Evolutionary conservation across 208 protist genomes (phyloP), one percentile per base, ranked within the genome.

Genomic region (Novymonas esmeraldas): DNA sequence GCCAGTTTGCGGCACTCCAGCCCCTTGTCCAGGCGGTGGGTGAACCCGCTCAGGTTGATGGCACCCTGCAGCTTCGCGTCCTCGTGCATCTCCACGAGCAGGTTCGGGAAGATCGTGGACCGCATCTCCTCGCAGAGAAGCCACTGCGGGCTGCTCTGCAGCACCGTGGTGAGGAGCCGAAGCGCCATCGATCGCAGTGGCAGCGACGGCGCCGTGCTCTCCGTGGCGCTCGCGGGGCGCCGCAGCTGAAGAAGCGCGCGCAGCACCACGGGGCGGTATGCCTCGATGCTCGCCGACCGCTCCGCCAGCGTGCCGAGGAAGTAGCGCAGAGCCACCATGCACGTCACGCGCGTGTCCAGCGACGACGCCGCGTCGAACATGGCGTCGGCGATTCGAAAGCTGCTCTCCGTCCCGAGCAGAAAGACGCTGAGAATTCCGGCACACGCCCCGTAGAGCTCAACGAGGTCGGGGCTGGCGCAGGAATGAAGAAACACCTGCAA

Each of bases 31-130:
- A 95, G 81, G 16, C 90, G 77, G 77, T 98, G 96, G 61, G 91
- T 98, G 80, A 98, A 98, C 20, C 94, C 92, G 29, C 94, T 96
- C 41, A 99, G 74, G 49, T 97, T 72, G 51, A 98, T 84, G 26
- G 73, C 63, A 26, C 78, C 68, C 45, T 88, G 70, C 33, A 94
- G 70, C 62, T 65, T 84, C 11, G 62, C 44, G 64, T 78, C 67
- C 66, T 73, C 73, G 39, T 46, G 58, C 6, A 78, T 64, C 66
- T 78, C 73, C 3, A 31, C 28, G 20, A 78, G 48, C 28, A 72
- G 57, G 26, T 73, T 57, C n/a, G 64, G 60, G 26, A 78, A 79
- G 41, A 75, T 57, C 22, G 38, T 54, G 5, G 33, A 26, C 26
- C 63, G 65, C 22, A 49, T 64, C 16, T 66, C 62, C 45, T 81